phyloP scores from a whole-genome alignment of 345 rosid species.

The Sonneratia alba region DNA sequence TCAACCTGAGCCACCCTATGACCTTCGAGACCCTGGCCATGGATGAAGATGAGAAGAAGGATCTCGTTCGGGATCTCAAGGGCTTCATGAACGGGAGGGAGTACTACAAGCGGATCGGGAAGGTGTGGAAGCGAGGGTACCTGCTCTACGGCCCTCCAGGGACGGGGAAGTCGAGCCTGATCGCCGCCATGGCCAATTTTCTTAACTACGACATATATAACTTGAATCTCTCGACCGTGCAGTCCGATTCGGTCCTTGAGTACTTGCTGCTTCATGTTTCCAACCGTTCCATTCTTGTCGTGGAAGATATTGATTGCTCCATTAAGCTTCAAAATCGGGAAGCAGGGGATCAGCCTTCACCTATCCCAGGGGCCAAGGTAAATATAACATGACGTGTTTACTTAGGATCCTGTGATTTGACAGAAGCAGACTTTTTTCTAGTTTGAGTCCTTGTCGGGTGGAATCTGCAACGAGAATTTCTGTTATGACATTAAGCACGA shows the following conservation, averaged over 20 bases:
- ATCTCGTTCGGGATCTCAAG: slow-evolving; percentile 23
- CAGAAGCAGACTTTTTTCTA: too few species aligned
- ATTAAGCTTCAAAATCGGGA: slow-evolving; percentile 24
- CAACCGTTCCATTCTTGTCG: slow-evolving; percentile 33
- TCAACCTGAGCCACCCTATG: slow-evolving; percentile 31
- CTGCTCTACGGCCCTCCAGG: slow-evolving; percentile 29
- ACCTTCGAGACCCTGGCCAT: slow-evolving; percentile 30
- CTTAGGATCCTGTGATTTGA: neutral
- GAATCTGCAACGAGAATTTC: too few species aligned
- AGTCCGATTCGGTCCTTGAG: slow-evolving; percentile 23
- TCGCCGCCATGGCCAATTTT: slow-evolving; percentile 34
- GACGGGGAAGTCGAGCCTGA: slow-evolving; percentile 35
- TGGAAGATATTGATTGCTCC: slow-evolving; percentile 45
- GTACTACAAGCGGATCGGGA: slow-evolving; percentile 24
- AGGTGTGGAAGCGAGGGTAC: slow-evolving; percentile 6
- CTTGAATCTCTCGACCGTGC: slow-evolving; percentile 22
- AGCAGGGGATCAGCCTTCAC: neutral
- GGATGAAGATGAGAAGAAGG: slow-evolving; percentile 27
- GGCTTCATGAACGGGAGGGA: slow-evolving; percentile 19
- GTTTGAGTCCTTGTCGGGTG: too few species aligned
- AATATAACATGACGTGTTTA: neutral
- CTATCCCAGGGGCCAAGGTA: neutral
- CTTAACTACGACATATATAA: slow-evolving; percentile 24
- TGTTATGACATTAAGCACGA: too few species aligned
- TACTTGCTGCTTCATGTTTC: slow-evolving; percentile 27